Conservation (phyloP, 345 rosid species). For the Aquilaria yunnanensis region DNA sequence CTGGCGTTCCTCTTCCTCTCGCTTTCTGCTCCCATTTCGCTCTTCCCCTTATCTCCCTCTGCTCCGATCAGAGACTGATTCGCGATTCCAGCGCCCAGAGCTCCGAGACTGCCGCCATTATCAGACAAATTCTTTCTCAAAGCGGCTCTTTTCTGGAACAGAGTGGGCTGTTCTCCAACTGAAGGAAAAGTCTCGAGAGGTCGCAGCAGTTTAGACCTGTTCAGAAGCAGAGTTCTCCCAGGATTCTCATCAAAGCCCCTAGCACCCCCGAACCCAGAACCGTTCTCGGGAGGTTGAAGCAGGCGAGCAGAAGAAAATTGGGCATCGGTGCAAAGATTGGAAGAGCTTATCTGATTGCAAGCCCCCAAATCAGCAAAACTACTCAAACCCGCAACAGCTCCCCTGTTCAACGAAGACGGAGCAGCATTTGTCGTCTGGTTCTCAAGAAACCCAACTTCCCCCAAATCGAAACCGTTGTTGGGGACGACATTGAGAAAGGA, state of each 20-base stretch:
- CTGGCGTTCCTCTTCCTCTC: slow-evolving; percentile 25
- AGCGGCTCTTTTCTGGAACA: slow-evolving; percentile 58
- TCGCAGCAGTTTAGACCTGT: slow-evolving; percentile 47
- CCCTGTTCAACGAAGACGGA: slow-evolving; percentile 26
- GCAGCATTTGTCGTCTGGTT: slow-evolving; percentile 33
- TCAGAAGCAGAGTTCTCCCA: slow-evolving; percentile 29
- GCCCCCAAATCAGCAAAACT: slow-evolving; percentile 30
- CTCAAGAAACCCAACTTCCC: slow-evolving; percentile 47
- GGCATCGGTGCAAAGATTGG: slow-evolving; percentile 27
- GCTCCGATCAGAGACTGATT: slow-evolving; percentile 17
- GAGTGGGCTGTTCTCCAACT: slow-evolving; percentile 51
- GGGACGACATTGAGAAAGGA: slow-evolving; percentile 41
- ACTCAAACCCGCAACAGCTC: slow-evolving; percentile 23
- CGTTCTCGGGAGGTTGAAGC: slow-evolving; percentile 31
- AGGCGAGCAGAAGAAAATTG: slow-evolving; percentile 20
- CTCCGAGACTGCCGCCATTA: slow-evolving; percentile 24
- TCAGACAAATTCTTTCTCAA: slow-evolving; percentile 40
- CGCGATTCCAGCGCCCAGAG: slow-evolving; percentile 3
- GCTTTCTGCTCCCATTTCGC: slow-evolving; percentile 30
- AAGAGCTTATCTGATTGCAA: slow-evolving; percentile 24
- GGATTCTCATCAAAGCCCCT: slow-evolving; percentile 35
- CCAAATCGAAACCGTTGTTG: slow-evolving; percentile 41
- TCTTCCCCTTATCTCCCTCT: slow-evolving; percentile 40
- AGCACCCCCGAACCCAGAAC: slow-evolving; percentile 28
- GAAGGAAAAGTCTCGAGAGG: slow-evolving; percentile 45